Percentiles rank a stretch among this genome's conserved stretches.
phyloP scores from a whole-genome alignment of 352 stramenopile genomes.

The Phytophthora meadii region DNA sequence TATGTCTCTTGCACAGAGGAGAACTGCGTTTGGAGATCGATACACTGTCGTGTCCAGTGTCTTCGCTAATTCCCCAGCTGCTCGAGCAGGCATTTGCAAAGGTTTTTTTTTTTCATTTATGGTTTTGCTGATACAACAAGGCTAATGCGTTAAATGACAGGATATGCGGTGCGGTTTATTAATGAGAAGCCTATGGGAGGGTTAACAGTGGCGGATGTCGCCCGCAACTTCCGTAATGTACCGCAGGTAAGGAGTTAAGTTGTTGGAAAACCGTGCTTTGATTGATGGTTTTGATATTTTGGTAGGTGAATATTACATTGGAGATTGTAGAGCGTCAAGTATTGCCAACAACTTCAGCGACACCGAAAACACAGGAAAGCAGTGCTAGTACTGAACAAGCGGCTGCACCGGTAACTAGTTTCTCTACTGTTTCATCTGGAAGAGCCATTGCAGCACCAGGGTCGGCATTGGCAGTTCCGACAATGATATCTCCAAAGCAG shows the following conservation, averaged over 20 bases:
- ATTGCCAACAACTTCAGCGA: neutral
- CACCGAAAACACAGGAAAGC: neutral
- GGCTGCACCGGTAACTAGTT: conserved; percentile 4
- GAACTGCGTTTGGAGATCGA: conserved; percentile 14
- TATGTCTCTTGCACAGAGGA: conserved; percentile 66
- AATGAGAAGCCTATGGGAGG: conserved; percentile 45
- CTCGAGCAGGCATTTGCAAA: conserved; percentile 59
- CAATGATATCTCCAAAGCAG: conserved; percentile 19
- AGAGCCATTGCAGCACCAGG: conserved; percentile 43
- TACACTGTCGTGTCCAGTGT: conserved; percentile 66
- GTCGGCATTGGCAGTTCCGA: conserved; percentile 29
- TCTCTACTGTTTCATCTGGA: conserved; percentile 25
- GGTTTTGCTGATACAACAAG: neutral
- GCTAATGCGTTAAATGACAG: conserved; percentile 24
- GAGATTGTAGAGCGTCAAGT: conserved; percentile 25
- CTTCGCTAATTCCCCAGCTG: conserved; percentile 60
- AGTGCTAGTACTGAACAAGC: neutral
- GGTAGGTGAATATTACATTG: conserved; percentile 36
- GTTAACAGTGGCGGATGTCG: conserved; percentile 45
- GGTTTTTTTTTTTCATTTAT: conserved; percentile 34
- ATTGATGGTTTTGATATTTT: neutral
- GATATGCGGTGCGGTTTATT: conserved; percentile 51
- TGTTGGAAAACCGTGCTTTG: too few species aligned
- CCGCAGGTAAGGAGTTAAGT: conserved; percentile 26
- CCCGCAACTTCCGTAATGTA: conserved; percentile 53